Percentiles rank a stretch among this genome's conserved stretches.
phyloP scores from a whole-genome alignment of 2,329 filamentous ascomycete species.

The Incumbomyces delicatus region DNA sequence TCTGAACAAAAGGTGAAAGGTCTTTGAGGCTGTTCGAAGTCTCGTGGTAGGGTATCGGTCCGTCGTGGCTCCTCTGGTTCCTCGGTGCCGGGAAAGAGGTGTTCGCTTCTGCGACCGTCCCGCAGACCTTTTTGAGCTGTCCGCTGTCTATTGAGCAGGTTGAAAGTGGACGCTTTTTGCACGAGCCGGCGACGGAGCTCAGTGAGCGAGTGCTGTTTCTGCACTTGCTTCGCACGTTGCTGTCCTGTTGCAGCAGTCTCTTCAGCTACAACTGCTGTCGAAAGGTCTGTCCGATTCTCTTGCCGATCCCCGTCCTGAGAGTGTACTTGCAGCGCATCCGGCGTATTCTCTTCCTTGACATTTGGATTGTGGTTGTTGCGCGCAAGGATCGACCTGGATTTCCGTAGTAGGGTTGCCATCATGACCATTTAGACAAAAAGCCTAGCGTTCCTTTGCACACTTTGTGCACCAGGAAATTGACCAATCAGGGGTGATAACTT shows the following conservation, averaged over 20 bases:
- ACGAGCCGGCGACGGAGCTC: constrained; percentile 16
- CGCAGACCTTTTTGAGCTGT: not conserved
- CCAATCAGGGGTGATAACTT: not conserved
- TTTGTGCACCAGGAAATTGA: not conserved
- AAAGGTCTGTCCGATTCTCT: constrained; percentile 5
- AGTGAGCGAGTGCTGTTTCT: constrained; percentile 9
- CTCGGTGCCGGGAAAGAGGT: constrained; percentile 2
- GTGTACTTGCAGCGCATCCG: constrained; percentile 1
- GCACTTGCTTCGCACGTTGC: constrained; percentile 1
- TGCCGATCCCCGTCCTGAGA: constrained; percentile 1
- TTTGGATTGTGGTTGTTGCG: not conserved
- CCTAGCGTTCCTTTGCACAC: not conserved
- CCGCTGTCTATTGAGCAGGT: constrained; percentile 12
- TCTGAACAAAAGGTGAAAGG: not conserved
- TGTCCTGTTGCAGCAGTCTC: not conserved
- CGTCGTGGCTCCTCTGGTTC: constrained; percentile 1
- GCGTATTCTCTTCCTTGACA: not conserved
- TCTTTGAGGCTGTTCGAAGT: not conserved
- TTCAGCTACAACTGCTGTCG: constrained; percentile 5
- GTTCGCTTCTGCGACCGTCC: not conserved
- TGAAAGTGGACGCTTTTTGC: constrained; percentile 18
- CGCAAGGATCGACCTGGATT: constrained; percentile 14
- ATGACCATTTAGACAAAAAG: not conserved
- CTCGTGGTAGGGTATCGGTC: not conserved
- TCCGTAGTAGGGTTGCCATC: constrained; percentile 14